Evolutionary conservation across 441 rosid genomes (phyloP), one percentile per base, ranked within the genome.

Genomic region (Gossypium schwendimanii): DNA sequence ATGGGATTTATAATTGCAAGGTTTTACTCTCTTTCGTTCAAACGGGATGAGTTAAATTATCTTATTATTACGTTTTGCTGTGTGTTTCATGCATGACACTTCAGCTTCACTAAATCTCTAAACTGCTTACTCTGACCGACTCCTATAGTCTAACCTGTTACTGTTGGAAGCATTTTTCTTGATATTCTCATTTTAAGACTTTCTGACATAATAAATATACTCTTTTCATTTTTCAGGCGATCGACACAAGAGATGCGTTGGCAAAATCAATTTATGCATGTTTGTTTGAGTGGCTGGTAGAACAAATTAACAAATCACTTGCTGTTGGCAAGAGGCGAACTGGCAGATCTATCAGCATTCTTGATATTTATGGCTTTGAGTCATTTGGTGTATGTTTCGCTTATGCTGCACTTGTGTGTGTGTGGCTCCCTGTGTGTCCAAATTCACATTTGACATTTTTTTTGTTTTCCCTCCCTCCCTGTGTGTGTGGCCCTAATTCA

Each of bases 281-380:
- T 80, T 84, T 95, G 77, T 93, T 95, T 78, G 99, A 95, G 69
- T 95, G 98, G 99, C 80, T 95, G 68, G 97, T 95, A 14, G 96
- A 89, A 81, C 98, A 93, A 84, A 89, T 96, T 73, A 96, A 96
- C 84, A 93, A 90, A 72, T 93, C 99, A 47, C 97, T 96, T 72
- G 93, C 92, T 26, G 98, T 90, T 72, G 98, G 99, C 75, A 96
- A 96, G 84, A 85, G 86, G 73, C 83, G 96, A 78, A 86, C 96
- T 2, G 99, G 97, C 72, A 86, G 99, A 88, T 91, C 98, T 75
- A 96, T 96, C 79, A 93, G 97, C 86, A 96, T 96, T 85, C 97
- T 96, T 75, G 99, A 96, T 83, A 96, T 96, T 64, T 96, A 96
- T 71, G 98, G 99, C 79, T 96, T 96, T 74, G 99, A 96, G 81